Evolutionary conservation across 768 basidiomycete genomes (phyloP), one percentile per base, ranked within the genome.

Genomic region (Podaxis carcinomalis): DNA sequence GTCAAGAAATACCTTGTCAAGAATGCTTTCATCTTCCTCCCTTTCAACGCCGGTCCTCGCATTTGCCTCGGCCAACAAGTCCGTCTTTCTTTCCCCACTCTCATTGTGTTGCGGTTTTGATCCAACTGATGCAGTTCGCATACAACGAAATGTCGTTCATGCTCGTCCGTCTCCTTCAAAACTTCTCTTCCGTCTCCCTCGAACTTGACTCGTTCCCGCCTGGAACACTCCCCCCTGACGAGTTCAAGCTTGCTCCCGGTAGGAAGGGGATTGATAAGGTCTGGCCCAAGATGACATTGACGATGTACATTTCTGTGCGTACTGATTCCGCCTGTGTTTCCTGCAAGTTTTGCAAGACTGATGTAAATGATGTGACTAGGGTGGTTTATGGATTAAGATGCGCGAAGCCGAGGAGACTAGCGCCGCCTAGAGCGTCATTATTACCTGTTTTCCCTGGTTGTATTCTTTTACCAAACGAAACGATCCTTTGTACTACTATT

Each of bases 21-120:
- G 39, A 87, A 88, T 64, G 80, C 86, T 0, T 88, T 86, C 73
- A 86, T 88, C 60, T 91, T 90, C 74, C 76, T 89, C 3, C 85
- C 85, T 14, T 86, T 86, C 75, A 85, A 85, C 59, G 83, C 80
- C 2, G 80, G 80, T 14, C 85, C 84, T 5, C 77, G 83, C 14
- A 84, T 85, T 56, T 85, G 84, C 63, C 77, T 84, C 4, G 84
- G 84, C 4, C 85, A 86, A 73, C 83, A 85, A 73, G 84, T 80
- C 51, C 36, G 62, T 61, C 50, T 27, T 50, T 42, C 44, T 55
- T 52, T 19, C 57, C 10, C 23, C 49, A 16, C 21, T 19, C n/a
- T 49, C 21, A 16, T 54, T 14, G 9, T 11, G 27, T 28, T 16
- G 10, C 5, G 21, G 11, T 14, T 2, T 14, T 25, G 9, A 49